A percentile compares a stretch with the other conserved stretches of the same genome.
These are phyloP conservation scores for Pyrus betulifolia DNA, from an alignment of 306 rosid species.

Conservation along the genomic window DNA sequence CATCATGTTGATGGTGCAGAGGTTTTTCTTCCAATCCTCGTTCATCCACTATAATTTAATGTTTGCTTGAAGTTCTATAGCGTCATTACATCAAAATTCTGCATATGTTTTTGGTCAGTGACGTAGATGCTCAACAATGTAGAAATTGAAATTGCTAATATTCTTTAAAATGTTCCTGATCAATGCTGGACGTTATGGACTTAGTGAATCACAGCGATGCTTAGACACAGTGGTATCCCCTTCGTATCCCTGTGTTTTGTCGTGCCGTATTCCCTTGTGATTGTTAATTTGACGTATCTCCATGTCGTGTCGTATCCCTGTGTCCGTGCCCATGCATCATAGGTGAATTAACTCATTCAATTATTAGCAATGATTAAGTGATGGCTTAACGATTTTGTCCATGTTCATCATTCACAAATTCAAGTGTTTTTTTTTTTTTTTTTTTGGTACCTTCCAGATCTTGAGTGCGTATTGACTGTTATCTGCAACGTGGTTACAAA, in stretches of 20 bases:
- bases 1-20: not conserved
- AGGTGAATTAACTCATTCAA: not conserved
- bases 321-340: too few relatives aligned
- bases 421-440: too few relatives aligned
- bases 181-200: not conserved
- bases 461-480: constrained; percentile 75
- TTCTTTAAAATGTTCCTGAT: not conserved
- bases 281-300: too few relatives aligned
- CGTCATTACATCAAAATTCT: not conserved
- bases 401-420: not conserved
- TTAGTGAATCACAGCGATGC: too few relatives aligned
- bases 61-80: not conserved
- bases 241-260: too few relatives aligned
- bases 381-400: not conserved
- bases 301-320: too few relatives aligned
- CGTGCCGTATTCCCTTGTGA: too few relatives aligned
- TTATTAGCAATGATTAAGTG: not conserved
- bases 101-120: not conserved
- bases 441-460: constrained; percentile 54
- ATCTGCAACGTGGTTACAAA: constrained; percentile 80
- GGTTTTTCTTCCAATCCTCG: not conserved
- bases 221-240: too few relatives aligned
- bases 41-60: not conserved
- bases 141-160: not conserved
- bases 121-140: not conserved